These are phyloP conservation scores for Malassezia arunalokei DNA, from an alignment of 1,284 basidiomycete species.

Conservation along the genomic window DNA sequence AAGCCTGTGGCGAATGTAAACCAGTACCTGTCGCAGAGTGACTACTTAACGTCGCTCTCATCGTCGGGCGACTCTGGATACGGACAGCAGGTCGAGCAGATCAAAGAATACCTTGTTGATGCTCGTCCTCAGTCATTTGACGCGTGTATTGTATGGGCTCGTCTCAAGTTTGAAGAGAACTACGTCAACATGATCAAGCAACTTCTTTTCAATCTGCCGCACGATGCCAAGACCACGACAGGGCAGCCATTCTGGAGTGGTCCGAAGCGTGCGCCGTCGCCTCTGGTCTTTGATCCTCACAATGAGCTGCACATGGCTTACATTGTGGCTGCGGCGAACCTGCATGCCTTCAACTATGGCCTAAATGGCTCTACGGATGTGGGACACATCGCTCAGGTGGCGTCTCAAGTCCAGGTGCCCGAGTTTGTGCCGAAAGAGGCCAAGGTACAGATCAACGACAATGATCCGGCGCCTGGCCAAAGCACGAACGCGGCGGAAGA, in stretches of 20 bases:
- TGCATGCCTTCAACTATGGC: conserved; percentile 97
- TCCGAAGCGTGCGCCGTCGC: conserved; percentile 93
- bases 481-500: conserved; percentile 13
- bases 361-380: conserved; percentile 77
- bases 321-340: conserved; percentile 83
- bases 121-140: conserved; percentile 89
- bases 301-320: conserved; percentile 78
- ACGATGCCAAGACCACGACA: conserved; percentile 73
- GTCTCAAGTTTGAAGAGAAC: conserved; percentile 86
- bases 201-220: conserved; percentile 82
- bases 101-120: conserved; percentile 78
- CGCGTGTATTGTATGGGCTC: conserved; percentile 94
- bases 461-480: conserved; percentile 54
- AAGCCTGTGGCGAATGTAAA: conserved; percentile 91
- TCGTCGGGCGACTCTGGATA: conserved; percentile 47
- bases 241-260: conserved; percentile 69
- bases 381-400: conserved; percentile 67
- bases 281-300: conserved; percentile 61
- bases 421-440: conserved; percentile 83
- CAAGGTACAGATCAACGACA: conserved; percentile 89
- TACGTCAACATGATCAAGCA: conserved; percentile 90
- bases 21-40: conserved; percentile 88
- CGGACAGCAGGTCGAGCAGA: conserved; percentile 64
- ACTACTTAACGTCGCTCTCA: conserved; percentile 84
- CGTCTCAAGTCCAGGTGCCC: conserved; percentile 75